Percentiles rank a stretch among this genome's conserved stretches.
These are phyloP conservation scores for Camellia japonica DNA, from an alignment of 148 eudicot species.

Conservation along the genomic window DNA sequence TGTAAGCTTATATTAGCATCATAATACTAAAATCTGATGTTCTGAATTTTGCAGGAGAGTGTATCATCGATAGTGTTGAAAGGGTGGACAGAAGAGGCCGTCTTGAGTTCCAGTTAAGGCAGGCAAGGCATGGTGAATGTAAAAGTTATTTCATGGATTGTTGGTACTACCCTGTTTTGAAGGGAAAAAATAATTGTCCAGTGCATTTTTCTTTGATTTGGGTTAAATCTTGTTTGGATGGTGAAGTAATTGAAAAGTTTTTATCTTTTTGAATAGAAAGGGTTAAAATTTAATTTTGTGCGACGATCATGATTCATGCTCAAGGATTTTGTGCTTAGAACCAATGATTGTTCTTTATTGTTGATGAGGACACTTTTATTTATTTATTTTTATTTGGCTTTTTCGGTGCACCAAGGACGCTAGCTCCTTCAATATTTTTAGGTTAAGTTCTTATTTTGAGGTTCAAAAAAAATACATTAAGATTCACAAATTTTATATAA, in stretches of 20 bases:
- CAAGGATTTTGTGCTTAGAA: no score
- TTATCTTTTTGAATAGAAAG: no score
- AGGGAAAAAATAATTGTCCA: neutral
- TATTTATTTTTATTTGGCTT: neutral
- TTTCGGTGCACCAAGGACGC: neutral
- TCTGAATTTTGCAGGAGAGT: constrained; percentile 11
- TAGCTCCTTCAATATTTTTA: neutral
- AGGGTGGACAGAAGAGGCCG: neutral
- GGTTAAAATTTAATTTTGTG: no score
- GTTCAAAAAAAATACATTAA: no score
- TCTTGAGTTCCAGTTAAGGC: neutral
- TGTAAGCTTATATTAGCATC: neutral
- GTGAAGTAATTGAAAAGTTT: no score
- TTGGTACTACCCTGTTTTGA: neutral
- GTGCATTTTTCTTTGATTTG: neutral
- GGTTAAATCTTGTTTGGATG: no score
- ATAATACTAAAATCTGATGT: neutral
- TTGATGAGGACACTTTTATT: no score
- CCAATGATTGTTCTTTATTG: no score
- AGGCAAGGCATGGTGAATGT: neutral
- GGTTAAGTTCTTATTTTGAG: neutral
- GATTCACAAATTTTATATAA: neutral
- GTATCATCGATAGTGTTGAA: neutral
- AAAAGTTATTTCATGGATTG: constrained; percentile 1
- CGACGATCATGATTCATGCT: no score